Conservation (phyloP, 495 filamentous ascomycete genomes). For the Penicillium lividum region DNA sequence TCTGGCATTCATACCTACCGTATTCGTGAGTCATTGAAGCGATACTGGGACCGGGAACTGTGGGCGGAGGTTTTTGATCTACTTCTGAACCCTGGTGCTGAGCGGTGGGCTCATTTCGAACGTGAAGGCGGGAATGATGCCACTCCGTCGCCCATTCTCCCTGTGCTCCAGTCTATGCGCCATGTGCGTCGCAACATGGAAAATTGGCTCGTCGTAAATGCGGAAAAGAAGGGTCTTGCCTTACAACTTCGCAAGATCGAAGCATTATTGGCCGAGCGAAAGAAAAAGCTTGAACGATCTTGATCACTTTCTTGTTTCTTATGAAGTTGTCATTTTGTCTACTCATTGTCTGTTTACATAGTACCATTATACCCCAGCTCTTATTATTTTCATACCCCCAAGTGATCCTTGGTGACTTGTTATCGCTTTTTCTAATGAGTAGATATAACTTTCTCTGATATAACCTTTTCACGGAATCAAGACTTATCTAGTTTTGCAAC, state of each 20-base stretch:
- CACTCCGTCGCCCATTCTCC: conserved; percentile 27
- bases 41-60: conserved; percentile 94
- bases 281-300: conserved; percentile 50
- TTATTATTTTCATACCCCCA: background rate
- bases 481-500: background rate
- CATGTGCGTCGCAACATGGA: conserved; percentile 78
- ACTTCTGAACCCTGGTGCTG: conserved; percentile 72
- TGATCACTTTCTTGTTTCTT: conserved; percentile 2
- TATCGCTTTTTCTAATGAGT: background rate
- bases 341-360: background rate
- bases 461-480: background rate
- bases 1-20: conserved; percentile 53
- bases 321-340: background rate
- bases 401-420: background rate
- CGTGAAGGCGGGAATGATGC: background rate
- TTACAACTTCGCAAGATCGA: conserved; percentile 64
- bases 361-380: background rate
- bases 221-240: conserved; percentile 72
- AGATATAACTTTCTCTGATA: background rate
- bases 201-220: conserved; percentile 73
- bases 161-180: conserved; percentile 66
- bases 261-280: conserved; percentile 65
- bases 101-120: conserved; percentile 53
- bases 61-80: conserved; percentile 85
- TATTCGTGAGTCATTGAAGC: conserved; percentile 75